Percentiles rank a stretch among this genome's conserved stretches.
Evolutionary conservation across 169 alveolate species (phyloP).

Genomic region (Besnoitia besnoiti): DNA sequence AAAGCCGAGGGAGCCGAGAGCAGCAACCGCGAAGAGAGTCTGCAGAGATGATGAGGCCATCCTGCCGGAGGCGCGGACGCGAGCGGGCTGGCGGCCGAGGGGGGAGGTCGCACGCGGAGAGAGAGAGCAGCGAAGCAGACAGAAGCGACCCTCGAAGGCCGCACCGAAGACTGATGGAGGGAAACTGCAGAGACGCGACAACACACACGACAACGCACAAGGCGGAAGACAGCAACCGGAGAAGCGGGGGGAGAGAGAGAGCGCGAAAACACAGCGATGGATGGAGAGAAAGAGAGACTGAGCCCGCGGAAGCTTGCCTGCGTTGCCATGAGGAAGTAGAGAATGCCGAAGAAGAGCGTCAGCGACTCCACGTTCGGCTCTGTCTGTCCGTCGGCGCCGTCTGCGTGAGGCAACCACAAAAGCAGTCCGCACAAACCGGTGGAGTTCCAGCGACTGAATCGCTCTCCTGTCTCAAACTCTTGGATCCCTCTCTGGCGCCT

Average conservation of each 20-base stretch:
- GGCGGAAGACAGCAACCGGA: background rate
- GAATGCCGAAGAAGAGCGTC: slow-evolving; percentile 71
- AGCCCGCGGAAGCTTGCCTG: slow-evolving; percentile 74
- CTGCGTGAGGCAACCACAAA: background rate
- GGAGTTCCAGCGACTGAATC: too few relatives aligned
- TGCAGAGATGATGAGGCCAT: too few relatives aligned
- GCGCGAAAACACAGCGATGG: background rate
- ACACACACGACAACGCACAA: too few relatives aligned
- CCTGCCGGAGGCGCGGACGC: too few relatives aligned
- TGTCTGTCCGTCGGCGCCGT: slow-evolving; percentile 26
- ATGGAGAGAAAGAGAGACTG: background rate
- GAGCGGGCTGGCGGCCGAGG: too few relatives aligned
- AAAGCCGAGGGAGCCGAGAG: background rate
- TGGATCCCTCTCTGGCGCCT: too few relatives aligned
- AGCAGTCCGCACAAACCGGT: too few relatives aligned
- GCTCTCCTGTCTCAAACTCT: too few relatives aligned
- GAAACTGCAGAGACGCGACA: too few relatives aligned
- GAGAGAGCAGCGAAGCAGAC: background rate
- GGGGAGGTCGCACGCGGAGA: too few relatives aligned
- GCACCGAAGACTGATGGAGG: too few relatives aligned
- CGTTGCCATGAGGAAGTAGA: slow-evolving; percentile 87
- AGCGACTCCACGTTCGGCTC: slow-evolving; percentile 68
- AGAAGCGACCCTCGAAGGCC: too few relatives aligned
- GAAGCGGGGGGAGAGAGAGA: background rate
- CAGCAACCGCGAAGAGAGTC: background rate